Evolutionary conservation across 495 filamentous ascomycete genomes (phyloP), one percentile per base, ranked within the genome.

Genomic region (Lichina pygmaea): DNA sequence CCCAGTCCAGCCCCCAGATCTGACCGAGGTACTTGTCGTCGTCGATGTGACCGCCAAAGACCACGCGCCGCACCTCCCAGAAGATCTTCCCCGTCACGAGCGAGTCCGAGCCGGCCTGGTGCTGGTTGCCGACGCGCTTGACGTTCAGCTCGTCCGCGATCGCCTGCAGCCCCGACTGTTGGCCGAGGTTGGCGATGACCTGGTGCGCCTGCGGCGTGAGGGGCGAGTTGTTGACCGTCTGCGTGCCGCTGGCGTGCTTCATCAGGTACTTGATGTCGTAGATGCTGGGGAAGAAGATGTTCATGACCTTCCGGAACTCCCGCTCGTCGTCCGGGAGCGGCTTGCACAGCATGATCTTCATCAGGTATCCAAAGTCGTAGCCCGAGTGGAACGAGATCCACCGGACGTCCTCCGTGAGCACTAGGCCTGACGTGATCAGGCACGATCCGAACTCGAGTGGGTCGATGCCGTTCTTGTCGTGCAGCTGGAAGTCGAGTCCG

Each of bases 301-400:
- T 77, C 48, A 94, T 78, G 13, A 81, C 65, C 46, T 73, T 70
- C 55, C 85, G 78, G 58, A 93, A 97, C 44, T 85, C 76, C 39
- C 71, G 68, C 56, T 95, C 89, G 51, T 86, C 81, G 46, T 81
- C 76, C 3, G 89, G 89, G 9, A 97, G 66, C 41, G 75, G 71
- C 17, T 75, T 66, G 60, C 75, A 77, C 33, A 75, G 69, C 60
- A 97, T 76, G 34, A 94, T 75, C 61, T 97, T 95, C 55, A 92
- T 81, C 43, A 95, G 62, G 55, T 95, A 94, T 36, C 83, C 89
- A 61, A 97, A 93, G 62, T 97, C 89, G 62, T 97, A 97, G 42
- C 89, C 89, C n/a, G 81, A 86, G 58, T 97, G 89, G 61, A 95
- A 95, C 15, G 83, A 91, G 33, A 97, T 78, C 89, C 89, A 97